Evolutionary conservation across 257 asterid species (phyloP).

Genomic region (Linaria vulgaris): DNA sequence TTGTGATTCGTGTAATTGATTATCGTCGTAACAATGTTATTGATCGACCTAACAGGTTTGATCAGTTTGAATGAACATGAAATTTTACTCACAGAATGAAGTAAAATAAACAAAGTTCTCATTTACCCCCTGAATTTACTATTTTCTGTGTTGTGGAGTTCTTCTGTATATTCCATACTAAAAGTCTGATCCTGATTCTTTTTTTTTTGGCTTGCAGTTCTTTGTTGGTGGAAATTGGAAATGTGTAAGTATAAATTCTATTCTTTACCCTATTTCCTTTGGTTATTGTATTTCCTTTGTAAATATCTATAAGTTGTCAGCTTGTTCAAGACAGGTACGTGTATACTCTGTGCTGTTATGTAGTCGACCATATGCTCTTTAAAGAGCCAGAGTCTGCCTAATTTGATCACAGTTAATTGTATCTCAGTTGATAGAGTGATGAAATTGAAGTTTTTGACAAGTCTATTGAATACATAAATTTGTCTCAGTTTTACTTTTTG

Average conservation of each 20-base stretch:
- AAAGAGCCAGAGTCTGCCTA: not conserved
- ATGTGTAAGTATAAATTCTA: constrained; percentile 68
- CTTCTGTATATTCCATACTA: constrained; percentile 2
- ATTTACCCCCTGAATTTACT: not conserved
- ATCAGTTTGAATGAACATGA: not conserved
- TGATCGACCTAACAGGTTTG: too few relatives aligned
- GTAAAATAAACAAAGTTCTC: too few relatives aligned
- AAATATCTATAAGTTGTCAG: constrained; percentile 9
- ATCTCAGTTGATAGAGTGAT: not conserved
- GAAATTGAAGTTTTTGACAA: not conserved
- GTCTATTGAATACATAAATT: too few relatives aligned
- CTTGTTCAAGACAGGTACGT: constrained; percentile 2
- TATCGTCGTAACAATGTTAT: too few relatives aligned
- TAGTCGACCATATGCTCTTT: constrained; percentile 17
- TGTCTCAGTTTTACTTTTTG: too few relatives aligned
- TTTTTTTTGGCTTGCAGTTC: constrained; percentile 65
- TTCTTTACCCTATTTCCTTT: not conserved
- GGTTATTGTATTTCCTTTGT: not conserved
- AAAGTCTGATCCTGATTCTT: constrained; percentile 13
- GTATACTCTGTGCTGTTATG: too few relatives aligned
- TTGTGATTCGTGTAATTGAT: too few relatives aligned
- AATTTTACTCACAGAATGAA: too few relatives aligned
- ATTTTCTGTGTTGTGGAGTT: not conserved
- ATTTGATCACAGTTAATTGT: too few relatives aligned
- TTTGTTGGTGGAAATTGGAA: constrained; percentile 99